These are phyloP conservation scores for Amphicarpaea edgeworthii DNA, from an alignment of 306 rosid genomes.

Conservation along the genomic window DNA sequence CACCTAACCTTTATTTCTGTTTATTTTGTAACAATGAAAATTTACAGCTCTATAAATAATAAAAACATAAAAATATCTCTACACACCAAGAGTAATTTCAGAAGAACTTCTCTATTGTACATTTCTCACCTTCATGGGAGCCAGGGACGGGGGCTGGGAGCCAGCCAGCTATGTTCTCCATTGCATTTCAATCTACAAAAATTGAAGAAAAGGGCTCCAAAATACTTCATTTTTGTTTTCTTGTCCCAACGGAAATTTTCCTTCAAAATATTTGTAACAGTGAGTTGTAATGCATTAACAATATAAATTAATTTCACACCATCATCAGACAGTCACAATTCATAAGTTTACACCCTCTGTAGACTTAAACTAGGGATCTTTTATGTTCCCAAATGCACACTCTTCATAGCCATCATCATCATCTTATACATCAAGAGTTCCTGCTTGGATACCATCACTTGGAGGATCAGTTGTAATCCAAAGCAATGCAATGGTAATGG, in stretches of 20 bases:
- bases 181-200: not conserved
- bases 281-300: too few relatives aligned
- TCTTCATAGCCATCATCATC: not conserved
- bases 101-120: not conserved
- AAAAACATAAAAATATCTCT: not conserved
- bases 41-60: slow-evolving; percentile 11
- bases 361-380: too few relatives aligned
- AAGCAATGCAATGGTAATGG: slow-evolving; percentile 76
- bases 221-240: not conserved
- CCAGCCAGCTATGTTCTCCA: not conserved
- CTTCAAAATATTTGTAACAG: not conserved
- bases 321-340: too few relatives aligned
- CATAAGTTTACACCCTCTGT: too few relatives aligned
- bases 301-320: too few relatives aligned
- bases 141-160: too few relatives aligned
- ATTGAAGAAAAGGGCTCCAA: not conserved
- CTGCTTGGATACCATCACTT: slow-evolving; percentile 34
- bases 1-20: not conserved
- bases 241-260: not conserved
- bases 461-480: slow-evolving; percentile 73
- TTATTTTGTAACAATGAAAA: not conserved
- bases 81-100: not conserved
- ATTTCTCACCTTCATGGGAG: not conserved
- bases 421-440: slow-evolving; percentile 40
- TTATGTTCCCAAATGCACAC: not conserved